Conservation (phyloP, 2,329 filamentous ascomycete genomes). For the Falciphora oryzae region DNA sequence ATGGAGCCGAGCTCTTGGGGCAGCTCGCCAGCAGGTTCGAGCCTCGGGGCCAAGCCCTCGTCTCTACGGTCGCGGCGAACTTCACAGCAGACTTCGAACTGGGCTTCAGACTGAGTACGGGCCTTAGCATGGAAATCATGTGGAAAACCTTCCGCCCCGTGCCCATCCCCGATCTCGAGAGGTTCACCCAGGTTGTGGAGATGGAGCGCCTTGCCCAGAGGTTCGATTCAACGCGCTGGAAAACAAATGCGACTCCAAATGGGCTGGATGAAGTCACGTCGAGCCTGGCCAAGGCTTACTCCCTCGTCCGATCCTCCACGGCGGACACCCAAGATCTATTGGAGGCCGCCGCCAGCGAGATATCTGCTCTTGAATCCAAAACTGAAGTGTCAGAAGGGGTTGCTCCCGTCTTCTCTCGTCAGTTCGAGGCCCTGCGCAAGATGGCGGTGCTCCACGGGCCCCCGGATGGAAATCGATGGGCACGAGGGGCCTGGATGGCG, state of each 20-base stretch:
- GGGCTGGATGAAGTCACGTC: slow-evolving; percentile 48
- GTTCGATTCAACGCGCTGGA: slow-evolving; percentile 59
- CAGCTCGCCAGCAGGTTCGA: slow-evolving; percentile 20
- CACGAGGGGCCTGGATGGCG: slow-evolving; percentile 36
- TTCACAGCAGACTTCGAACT: slow-evolving; percentile 56
- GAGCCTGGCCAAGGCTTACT: slow-evolving; percentile 51
- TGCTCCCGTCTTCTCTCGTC: slow-evolving; percentile 43
- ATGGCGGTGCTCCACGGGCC: slow-evolving; percentile 37
- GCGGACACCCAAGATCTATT: slow-evolving; percentile 42
- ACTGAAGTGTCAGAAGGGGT: slow-evolving; percentile 36
- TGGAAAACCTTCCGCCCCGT: slow-evolving; percentile 69
- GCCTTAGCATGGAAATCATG: slow-evolving; percentile 71
- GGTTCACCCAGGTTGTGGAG: slow-evolving; percentile 40
- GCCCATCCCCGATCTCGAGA: slow-evolving; percentile 41
- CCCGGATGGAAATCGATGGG: slow-evolving; percentile 17
- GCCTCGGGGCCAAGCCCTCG: slow-evolving; percentile 30
- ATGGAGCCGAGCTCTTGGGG: slow-evolving; percentile 40
- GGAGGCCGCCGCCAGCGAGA: slow-evolving; percentile 42
- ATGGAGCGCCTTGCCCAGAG: slow-evolving; percentile 51
- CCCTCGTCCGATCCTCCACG: slow-evolving; percentile 42
- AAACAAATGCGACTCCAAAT: slow-evolving; percentile 41
- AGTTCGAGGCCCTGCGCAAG: slow-evolving; percentile 55
- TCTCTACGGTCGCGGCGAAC: slow-evolving; percentile 32
- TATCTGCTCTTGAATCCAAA: slow-evolving; percentile 43
- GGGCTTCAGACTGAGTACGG: slow-evolving; percentile 67